Evolutionary conservation across 768 basidiomycete genomes (phyloP).

Genomic region (Lactifluus pinguis): DNA sequence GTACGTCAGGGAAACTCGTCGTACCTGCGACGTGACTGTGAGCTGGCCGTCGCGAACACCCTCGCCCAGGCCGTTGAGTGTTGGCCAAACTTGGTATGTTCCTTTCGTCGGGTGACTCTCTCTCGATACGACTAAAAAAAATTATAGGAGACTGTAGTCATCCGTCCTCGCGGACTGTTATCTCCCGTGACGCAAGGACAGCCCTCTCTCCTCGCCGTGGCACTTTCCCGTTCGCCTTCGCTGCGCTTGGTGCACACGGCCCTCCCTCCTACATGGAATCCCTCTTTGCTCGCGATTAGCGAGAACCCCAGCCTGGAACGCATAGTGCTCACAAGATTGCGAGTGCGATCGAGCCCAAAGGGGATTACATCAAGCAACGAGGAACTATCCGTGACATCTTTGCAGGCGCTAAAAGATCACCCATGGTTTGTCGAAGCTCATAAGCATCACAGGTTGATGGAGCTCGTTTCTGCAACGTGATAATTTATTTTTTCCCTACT

Average conservation of each 20-base stretch:
- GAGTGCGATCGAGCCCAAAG: neutral
- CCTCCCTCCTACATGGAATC: conserved; percentile 3
- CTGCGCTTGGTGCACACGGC: conserved; percentile 3
- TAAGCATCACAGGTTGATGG: conserved; percentile 2
- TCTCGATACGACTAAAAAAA: neutral
- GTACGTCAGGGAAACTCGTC: neutral
- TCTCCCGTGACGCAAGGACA: neutral
- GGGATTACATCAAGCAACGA: neutral
- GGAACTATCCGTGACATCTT: neutral
- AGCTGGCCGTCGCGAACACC: neutral
- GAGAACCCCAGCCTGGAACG: conserved; percentile 4
- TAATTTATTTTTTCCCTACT: neutral
- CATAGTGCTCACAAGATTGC: conserved; percentile 2
- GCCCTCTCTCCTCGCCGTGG: conserved; percentile 3
- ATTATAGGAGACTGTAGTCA: neutral
- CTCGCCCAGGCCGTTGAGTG: conserved; percentile 1
- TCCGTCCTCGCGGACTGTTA: conserved; percentile 4
- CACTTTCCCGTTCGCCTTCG: conserved; percentile 8
- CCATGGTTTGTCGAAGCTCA: conserved; percentile 12
- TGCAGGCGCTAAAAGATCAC: neutral
- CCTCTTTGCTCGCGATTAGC: conserved; percentile 5
- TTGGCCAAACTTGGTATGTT: conserved; percentile 11
- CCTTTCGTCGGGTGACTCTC: too few relatives aligned
- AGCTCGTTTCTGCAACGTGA: conserved; percentile 3
- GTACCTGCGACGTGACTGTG: neutral